A percentile compares a stretch with the other conserved stretches of the same genome.
These are phyloP conservation scores for Cystobasidium ongulense DNA, from an alignment of 768 basidiomycete species.

Conservation along the genomic window DNA sequence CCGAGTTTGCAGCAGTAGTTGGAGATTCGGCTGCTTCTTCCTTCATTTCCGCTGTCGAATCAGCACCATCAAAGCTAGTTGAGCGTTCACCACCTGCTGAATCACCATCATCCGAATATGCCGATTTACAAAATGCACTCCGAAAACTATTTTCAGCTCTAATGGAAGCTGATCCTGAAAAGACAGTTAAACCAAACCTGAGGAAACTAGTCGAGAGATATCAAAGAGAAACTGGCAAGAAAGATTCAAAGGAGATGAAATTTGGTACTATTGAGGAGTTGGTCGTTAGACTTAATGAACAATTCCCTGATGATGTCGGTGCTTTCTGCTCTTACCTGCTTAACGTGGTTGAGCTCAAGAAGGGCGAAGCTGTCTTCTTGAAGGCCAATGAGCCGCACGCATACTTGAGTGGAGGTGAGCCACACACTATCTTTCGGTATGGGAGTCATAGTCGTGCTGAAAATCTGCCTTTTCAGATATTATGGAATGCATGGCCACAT, in stretches of 20 bases:
- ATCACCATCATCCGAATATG: slow-evolving; percentile 45
- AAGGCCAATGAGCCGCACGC: slow-evolving; percentile 96
- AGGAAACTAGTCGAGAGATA: slow-evolving; percentile 59
- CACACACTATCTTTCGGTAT: neutral
- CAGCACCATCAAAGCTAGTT: slow-evolving; percentile 44
- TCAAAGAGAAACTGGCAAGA: slow-evolving; percentile 48
- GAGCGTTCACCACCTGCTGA: slow-evolving; percentile 33
- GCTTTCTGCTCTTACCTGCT: slow-evolving; percentile 81
- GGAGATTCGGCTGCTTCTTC: slow-evolving; percentile 47
- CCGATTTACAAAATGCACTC: slow-evolving; percentile 56
- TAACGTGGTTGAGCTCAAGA: slow-evolving; percentile 68
- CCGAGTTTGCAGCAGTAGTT: slow-evolving; percentile 69
- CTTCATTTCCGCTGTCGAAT: slow-evolving; percentile 53
- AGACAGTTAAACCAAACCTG: slow-evolving; percentile 54
- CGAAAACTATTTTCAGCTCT: slow-evolving; percentile 68
- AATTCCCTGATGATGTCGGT: slow-evolving; percentile 91
- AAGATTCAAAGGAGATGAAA: slow-evolving; percentile 50
- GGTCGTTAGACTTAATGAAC: slow-evolving; percentile 53
- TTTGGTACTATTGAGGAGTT: slow-evolving; percentile 47
- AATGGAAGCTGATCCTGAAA: slow-evolving; percentile 64
- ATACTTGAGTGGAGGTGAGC: slow-evolving; percentile 80
- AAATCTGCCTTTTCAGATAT: slow-evolving; percentile 56
- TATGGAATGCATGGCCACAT: slow-evolving; percentile 98
- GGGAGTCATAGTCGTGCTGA: neutral
- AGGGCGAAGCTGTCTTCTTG: slow-evolving; percentile 87